A percentile compares a stretch with the other conserved stretches of the same genome.
These are phyloP conservation scores for Trypanosoma conorhini DNA, from an alignment of 208 protist species.

Conservation along the genomic window DNA sequence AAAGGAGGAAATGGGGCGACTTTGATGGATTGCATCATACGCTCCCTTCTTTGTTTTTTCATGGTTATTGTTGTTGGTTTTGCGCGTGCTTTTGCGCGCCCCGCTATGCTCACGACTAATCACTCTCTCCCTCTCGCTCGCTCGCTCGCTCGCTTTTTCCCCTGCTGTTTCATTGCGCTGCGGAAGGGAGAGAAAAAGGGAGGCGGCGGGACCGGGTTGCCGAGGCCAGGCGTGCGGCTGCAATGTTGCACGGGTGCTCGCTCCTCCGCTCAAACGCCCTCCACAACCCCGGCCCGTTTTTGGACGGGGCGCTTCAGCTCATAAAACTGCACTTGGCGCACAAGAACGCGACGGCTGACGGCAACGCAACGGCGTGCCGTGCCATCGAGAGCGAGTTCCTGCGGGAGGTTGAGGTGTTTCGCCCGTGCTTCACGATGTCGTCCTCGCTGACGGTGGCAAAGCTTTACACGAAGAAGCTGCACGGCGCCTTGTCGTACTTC, in stretches of 20 bases:
- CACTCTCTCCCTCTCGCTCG: too few species aligned
- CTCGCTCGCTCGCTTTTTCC: too few species aligned
- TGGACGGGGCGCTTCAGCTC: slow-evolving; percentile 80
- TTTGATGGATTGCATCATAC: not conserved
- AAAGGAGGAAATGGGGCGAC: not conserved
- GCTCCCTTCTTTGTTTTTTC: not conserved
- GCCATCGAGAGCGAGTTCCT: slow-evolving; percentile 84
- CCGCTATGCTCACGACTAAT: too few species aligned
- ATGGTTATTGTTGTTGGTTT: not conserved
- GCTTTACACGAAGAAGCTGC: slow-evolving; percentile 70
- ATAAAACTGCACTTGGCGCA: slow-evolving; percentile 86
- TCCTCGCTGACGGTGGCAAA: slow-evolving; percentile 67
- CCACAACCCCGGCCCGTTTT: slow-evolving; percentile 46
- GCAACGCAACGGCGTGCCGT: slow-evolving; percentile 50
- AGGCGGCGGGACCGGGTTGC: not conserved
- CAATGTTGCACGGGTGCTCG: slow-evolving; percentile 28
- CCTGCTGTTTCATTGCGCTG: not conserved
- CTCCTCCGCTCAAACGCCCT: slow-evolving; percentile 30
- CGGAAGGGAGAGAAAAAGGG: not conserved
- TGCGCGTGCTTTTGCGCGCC: too few species aligned
- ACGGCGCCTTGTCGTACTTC: slow-evolving; percentile 78
- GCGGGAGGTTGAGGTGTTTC: slow-evolving; percentile 76
- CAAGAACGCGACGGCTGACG: slow-evolving; percentile 60
- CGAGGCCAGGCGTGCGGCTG: not conserved
- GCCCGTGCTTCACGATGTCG: slow-evolving; percentile 81